Conservation (phyloP, 768 basidiomycete species). For the Kwoniella sp. region DNA sequence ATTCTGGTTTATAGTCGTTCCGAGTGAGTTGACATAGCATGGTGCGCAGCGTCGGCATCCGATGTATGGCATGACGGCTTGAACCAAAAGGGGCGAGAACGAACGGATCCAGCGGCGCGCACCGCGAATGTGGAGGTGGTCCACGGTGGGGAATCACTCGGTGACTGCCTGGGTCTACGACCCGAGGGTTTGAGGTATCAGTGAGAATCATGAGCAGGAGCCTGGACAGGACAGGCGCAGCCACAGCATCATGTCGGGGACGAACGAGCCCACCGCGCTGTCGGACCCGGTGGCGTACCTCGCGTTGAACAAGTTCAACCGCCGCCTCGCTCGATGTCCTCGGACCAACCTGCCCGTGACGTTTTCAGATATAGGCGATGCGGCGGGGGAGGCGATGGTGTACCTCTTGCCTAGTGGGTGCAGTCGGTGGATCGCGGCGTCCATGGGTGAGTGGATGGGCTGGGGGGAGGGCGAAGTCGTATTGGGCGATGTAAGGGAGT, state of each 20-base stretch:
- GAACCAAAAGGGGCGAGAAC: no score
- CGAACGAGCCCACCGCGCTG: conserved; percentile 10
- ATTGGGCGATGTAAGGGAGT: neutral
- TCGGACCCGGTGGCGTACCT: conserved; percentile 34
- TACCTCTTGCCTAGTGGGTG: conserved; percentile 38
- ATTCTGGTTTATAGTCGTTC: no score
- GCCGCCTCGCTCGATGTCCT: conserved; percentile 27
- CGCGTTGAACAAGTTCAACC: conserved; percentile 27
- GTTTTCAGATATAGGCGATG: conserved; percentile 38
- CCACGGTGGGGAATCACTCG: neutral
- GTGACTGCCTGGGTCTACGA: neutral
- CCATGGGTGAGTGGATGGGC: conserved; percentile 24
- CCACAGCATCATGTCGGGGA: neutral
- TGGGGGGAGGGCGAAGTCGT: neutral
- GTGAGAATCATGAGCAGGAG: neutral
- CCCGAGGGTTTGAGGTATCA: neutral
- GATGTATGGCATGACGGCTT: no score
- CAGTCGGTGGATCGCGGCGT: conserved; percentile 36
- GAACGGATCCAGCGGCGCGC: no score
- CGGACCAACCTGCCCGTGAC: conserved; percentile 34
- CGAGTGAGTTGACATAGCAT: no score
- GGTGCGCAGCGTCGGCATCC: no score
- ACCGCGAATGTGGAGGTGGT: conserved; percentile 2
- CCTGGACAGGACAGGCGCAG: neutral
- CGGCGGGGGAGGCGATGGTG: conserved; percentile 32